These are phyloP conservation scores for Gastrodia elata DNA, from an alignment of 106 monocot genomes.

Conservation along the genomic window DNA sequence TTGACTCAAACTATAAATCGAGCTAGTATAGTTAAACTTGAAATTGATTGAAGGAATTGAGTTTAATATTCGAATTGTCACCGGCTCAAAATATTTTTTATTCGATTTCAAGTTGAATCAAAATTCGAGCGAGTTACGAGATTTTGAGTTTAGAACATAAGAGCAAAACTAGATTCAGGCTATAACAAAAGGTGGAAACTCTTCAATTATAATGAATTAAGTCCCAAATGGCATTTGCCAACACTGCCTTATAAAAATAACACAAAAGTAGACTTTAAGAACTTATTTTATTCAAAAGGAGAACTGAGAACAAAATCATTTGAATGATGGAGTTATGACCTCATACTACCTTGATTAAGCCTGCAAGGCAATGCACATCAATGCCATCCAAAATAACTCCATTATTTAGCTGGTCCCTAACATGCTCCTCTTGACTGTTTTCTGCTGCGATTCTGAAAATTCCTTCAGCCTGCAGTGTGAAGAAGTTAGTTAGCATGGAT, in stretches of 20 bases:
- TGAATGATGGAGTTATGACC: background rate
- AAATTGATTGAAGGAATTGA: too few relatives aligned
- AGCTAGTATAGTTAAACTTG: too few relatives aligned
- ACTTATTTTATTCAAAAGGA: background rate
- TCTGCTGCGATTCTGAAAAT: constrained; percentile 51
- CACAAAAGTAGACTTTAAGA: background rate
- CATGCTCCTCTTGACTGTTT: constrained; percentile 49
- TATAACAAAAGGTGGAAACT: background rate
- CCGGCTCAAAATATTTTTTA: too few relatives aligned
- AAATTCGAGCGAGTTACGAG: too few relatives aligned
- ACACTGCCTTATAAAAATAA: background rate
- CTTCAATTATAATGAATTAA: background rate
- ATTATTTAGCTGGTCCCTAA: constrained; percentile 52
- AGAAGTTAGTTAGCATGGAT: constrained; percentile 5
- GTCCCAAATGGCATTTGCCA: background rate
- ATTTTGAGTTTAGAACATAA: too few relatives aligned
- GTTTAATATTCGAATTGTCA: too few relatives aligned
- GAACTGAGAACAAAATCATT: background rate
- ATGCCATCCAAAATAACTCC: constrained; percentile 47
- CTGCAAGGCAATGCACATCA: constrained; percentile 56
- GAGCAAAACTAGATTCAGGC: background rate
- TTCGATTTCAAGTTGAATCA: too few relatives aligned
- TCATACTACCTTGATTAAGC: constrained; percentile 54
- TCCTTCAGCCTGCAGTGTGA: constrained; percentile 40
- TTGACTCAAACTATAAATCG: too few relatives aligned